Evolutionary conservation across 768 basidiomycete species (phyloP), one percentile per base, ranked within the genome.

Genomic region (Cystobasidium tubakii): DNA sequence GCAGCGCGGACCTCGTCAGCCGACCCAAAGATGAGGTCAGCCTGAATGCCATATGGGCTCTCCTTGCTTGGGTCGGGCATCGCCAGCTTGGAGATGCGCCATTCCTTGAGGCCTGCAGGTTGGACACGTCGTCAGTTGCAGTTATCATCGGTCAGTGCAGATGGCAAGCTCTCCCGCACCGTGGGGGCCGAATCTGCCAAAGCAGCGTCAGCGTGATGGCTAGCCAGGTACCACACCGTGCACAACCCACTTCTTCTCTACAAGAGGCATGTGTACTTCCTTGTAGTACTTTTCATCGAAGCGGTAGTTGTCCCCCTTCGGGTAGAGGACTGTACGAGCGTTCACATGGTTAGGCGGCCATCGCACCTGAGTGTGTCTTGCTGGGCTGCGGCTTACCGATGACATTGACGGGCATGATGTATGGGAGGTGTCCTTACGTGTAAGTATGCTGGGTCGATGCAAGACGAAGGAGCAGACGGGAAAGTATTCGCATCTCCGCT

Each of bases 251-350:
- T 60, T 60, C 57, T 60, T 60, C 23, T 25, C 57, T 27, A 60
- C 57, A 9, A 60, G 27, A 29, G 57, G 57, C 57, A 60, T 60
- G 21, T 60, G 57, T 12, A 23, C 23, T 12, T 60, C 33, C 57
- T 60, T 60, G 57, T 60, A 60, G 33, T 60, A 60, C 33, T 60
- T 34, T 21, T 60, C 57, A 21, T 60, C 57, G 57, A 60, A 60
- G 12, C 23, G 10, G 57, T 27, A 60, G 27, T 60, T 31, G 25
- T 60, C 57, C 15, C 7, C 23, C 33, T 31, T 6, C 4, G 57
- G 23, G 27, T 60, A 60, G 10, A 60, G 17, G 33, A 60, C 57
- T 60, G 57, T n/a, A n/a, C n/a, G n/a, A n/a, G n/a, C n/a, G n/a
- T n/a, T n/a, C n/a, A n/a, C n/a, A n/a, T n/a, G n/a, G n/a, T n/a